Base-by-base conservation (phyloP, 345 rosid genomes). In the Punica granatum region DNA sequence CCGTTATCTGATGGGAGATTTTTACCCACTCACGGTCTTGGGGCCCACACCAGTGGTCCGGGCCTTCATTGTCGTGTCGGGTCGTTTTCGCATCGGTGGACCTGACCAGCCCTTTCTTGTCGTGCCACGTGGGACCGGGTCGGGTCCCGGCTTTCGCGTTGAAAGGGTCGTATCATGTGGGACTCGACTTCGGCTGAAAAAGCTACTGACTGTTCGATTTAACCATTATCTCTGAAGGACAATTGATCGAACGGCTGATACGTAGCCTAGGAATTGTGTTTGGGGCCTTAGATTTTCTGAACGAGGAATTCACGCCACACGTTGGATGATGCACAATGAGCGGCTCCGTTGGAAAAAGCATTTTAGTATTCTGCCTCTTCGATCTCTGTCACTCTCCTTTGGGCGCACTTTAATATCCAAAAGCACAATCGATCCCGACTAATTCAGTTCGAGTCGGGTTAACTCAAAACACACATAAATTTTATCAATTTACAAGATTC, bases 1-100 rank as follows among this genome's bases (percentile, higher is more conserved):
- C 37, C 34, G 21, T 14, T 15, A 13, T 30, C 39, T 60, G 39
- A 60, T 6, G 36, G 37, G 34, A 12, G 34, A 31, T 60, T 60
- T 60, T 60, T 13, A 51, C n/a, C 53, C 62, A 25, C 35, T 58
- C 35, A 5, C 39, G 39, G 19, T n/a, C 6, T 23, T 23, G 2
- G 12, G 39, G 39, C 34, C 63, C 34, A 30, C 39, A 1, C 25
- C 34, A 7, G 63, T 60, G 37, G 63, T 60, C 34, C 36, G 13
- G 58, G 58, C 30, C 58, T 51, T n/a, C 12, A 23, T 51, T n/a
- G 23, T 51, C 58, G 28, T 51, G 58, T 51, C 58, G 58, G 58
- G 58, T 51, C 58, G 28, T 51, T 51, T 51, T 51, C 58, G 54
- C 54, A 0, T 48, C 54, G 25, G 25, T 23, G 54, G 25, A 19